Evolutionary conservation across 495 filamentous ascomycete genomes (phyloP).

Genomic region (Amorphotheca resinae): DNA sequence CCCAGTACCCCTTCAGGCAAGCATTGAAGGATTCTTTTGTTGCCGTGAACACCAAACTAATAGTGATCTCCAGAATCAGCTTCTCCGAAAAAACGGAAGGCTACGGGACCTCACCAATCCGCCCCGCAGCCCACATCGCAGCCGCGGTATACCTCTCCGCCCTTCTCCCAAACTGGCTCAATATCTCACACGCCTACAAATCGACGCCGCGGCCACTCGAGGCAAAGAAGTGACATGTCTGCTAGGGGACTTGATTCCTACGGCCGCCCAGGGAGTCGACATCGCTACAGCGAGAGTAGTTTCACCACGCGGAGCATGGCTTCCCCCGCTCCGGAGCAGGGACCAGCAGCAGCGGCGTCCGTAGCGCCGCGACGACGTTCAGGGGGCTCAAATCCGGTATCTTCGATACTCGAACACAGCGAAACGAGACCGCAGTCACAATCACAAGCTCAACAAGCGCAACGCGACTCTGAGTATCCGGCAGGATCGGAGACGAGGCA

Average conservation of each 20-base stretch:
- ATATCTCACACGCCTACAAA: conserved; percentile 43
- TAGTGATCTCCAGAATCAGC: conserved; percentile 34
- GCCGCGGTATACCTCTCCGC: conserved; percentile 41
- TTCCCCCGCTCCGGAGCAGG: conserved; percentile 6
- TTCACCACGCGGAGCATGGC: conserved; percentile 7
- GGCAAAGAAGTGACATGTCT: conserved; percentile 51
- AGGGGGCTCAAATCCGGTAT: conserved; percentile 16
- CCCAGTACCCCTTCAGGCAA: conserved; percentile 56
- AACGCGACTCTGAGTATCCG: conserved; percentile 16
- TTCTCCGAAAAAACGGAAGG: conserved; percentile 66
- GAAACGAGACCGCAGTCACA: conserved; percentile 10
- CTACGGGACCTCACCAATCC: conserved; percentile 46
- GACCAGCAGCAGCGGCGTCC: not conserved
- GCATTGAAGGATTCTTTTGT: conserved; percentile 35
- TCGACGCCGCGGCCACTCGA: conserved; percentile 50
- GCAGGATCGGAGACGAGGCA: conserved; percentile 20
- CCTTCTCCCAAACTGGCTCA: conserved; percentile 43
- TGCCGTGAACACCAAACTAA: conserved; percentile 25
- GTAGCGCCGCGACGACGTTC: conserved; percentile 12
- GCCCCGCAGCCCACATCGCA: conserved; percentile 41
- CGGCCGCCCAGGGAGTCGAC: conserved; percentile 16
- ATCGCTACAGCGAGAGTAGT: conserved; percentile 18
- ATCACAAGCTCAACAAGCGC: conserved; percentile 12
- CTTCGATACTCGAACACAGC: conserved; percentile 15
- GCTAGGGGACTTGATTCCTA: conserved; percentile 15